Evolutionary conservation across 345 rosid genomes (phyloP), one percentile per base, ranked within the genome.

Genomic region (Populus ilicifolia): DNA sequence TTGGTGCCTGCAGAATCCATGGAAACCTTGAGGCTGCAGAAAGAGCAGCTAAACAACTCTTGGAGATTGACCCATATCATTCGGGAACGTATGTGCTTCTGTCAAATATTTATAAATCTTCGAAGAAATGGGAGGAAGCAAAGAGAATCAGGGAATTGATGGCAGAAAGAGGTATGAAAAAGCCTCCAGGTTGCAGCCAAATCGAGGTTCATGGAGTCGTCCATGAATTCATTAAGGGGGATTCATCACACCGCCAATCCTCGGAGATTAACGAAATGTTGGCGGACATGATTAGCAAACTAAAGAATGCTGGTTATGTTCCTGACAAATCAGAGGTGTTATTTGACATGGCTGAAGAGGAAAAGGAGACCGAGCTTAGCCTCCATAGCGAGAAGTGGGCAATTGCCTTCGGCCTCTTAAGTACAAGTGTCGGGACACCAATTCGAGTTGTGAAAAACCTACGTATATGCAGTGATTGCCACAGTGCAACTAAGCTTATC

Each of bases 311-410:
- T 21, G 83, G 82, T 25, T 79, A 77, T 76, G 73, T 74, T 82
- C 81, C 81, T 20, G 44, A 83, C 75, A 78, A 67, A 48, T 44
- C 80, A 59, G 64, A 83, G 74, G 79, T 77, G 74, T 72, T 81
- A 65, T 65, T 81, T 71, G 77, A 86, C 33, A 75, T 80, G 70
- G 80, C 77, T 3, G 75, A 79, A 39, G 71, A 75, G 71, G 83
- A 77, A 74, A 85, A 79, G 67, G 80, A 77, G 77, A 79, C 77
- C n/a, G 48, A 46, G 30, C 75, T 83, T 7, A 46, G 76, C 67
- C 84, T 80, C 39, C 82, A 86, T 16, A 71, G 82, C 41, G 79
- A 79, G 78, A 83, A 78, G 75, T 67, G 77, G 56, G 86, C 83
- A 35, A 65, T 79, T 44, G 78, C 83, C 1, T 83, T 75, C 65